Evolutionary conservation across 23 red algal genomes (phyloP).

Genomic region (Gracilaria vermiculophylla): DNA sequence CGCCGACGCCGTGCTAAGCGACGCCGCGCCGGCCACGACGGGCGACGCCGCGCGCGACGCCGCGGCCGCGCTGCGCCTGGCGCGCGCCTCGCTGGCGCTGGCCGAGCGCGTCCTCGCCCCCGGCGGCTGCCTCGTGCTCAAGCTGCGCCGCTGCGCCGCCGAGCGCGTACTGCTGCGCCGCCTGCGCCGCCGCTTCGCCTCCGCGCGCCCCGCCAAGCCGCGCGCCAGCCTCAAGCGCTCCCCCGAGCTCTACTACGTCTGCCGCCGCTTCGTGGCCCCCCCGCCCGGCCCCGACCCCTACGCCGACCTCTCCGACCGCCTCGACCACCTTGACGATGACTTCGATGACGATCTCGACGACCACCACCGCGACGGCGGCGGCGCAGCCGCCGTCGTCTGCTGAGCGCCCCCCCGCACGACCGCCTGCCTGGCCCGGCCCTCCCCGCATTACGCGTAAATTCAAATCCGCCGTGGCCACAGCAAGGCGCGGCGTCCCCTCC

Average conservation of each 20-base stretch:
- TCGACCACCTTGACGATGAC: neutral
- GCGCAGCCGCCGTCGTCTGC: neutral
- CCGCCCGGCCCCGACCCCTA: neutral
- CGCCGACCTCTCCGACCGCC: too few species aligned
- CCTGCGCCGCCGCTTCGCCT: slow-evolving; percentile 13
- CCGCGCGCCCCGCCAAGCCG: slow-evolving; percentile 14
- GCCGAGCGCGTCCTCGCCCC: slow-evolving; percentile 13
- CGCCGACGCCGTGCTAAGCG: slow-evolving; percentile 72
- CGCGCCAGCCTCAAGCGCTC: slow-evolving; percentile 30
- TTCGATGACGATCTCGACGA: too few species aligned
- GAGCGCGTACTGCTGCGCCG: slow-evolving; percentile 4
- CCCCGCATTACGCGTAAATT: too few species aligned
- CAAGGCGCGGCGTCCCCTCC: too few species aligned
- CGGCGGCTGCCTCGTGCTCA: slow-evolving; percentile 50
- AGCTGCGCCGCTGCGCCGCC: slow-evolving; percentile 43
- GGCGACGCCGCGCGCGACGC: slow-evolving; percentile 60
- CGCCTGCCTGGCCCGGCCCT: too few species aligned
- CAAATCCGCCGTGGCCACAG: too few species aligned
- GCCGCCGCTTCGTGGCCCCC: slow-evolving; percentile 41
- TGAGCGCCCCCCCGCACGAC: too few species aligned
- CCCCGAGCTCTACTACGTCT: slow-evolving; percentile 70
- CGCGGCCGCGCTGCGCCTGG: slow-evolving; percentile 36
- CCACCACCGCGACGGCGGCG: too few species aligned
- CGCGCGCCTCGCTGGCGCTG: neutral
- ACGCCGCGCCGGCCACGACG: slow-evolving; percentile 79